These are phyloP conservation scores for Calonectria hawksworthii DNA, from an alignment of 2,329 filamentous ascomycete genomes.

Conservation along the genomic window DNA sequence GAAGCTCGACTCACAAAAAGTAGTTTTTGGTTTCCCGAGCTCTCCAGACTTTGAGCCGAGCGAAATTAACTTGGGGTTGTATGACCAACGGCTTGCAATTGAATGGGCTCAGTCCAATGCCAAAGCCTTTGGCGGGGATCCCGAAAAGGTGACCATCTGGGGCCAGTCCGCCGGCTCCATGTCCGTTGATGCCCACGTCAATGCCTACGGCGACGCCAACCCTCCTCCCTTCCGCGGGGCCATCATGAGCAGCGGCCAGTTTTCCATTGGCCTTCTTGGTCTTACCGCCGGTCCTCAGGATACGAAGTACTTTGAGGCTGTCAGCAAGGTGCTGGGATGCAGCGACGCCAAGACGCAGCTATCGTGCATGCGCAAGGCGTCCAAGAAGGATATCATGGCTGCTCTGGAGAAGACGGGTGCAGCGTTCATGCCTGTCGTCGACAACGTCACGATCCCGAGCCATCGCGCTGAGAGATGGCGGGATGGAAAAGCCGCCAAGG, in stretches of 20 bases:
- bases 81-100: slow-evolving; percentile 47
- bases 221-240: slow-evolving; percentile 43
- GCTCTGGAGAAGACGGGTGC: slow-evolving; percentile 21
- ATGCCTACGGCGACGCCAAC: slow-evolving; percentile 30
- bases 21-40: slow-evolving; percentile 60
- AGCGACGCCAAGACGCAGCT: slow-evolving; percentile 18
- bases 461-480: slow-evolving; percentile 39
- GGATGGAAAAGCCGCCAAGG: slow-evolving; percentile 25
- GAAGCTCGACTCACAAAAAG: background rate
- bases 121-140: slow-evolving; percentile 44
- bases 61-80: slow-evolving; percentile 49
- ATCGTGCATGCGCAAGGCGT: slow-evolving; percentile 39
- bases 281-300: slow-evolving; percentile 15
- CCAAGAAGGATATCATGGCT: slow-evolving; percentile 31
- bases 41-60: slow-evolving; percentile 53
- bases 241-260: slow-evolving; percentile 48
- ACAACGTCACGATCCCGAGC: slow-evolving; percentile 36
- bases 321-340: slow-evolving; percentile 38
- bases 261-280: slow-evolving; percentile 42
- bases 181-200: slow-evolving; percentile 48
- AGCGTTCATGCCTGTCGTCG: slow-evolving; percentile 32
- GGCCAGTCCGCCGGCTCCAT: slow-evolving; percentile 48
- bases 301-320: slow-evolving; percentile 28
- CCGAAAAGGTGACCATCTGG: slow-evolving; percentile 45
- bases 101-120: slow-evolving; percentile 46